phyloP scores from a whole-genome alignment of 805 yeast genomes.

The Torulaspora maleeae region DNA sequence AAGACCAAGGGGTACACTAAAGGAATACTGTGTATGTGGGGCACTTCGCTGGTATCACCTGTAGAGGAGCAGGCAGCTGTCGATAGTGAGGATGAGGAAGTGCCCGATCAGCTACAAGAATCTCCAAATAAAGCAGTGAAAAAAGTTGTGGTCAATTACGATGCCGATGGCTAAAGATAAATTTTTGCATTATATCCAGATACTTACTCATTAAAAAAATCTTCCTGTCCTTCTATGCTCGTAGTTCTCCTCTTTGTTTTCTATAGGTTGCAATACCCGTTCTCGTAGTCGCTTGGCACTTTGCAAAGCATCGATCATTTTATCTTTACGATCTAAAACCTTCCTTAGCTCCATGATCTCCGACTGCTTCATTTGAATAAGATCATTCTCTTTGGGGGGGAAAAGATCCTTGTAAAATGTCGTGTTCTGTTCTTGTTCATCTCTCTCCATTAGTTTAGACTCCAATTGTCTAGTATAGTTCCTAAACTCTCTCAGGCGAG shows the following conservation, averaged over 20 bases:
- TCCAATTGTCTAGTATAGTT: constrained; percentile 22
- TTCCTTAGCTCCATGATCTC: constrained; percentile 48
- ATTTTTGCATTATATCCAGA: neutral
- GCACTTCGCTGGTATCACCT: constrained; percentile 39
- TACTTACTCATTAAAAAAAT: neutral
- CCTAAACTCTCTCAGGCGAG: constrained; percentile 33
- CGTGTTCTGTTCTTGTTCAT: neutral
- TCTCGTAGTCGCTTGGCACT: constrained; percentile 59
- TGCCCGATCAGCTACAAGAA: neutral
- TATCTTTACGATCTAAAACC: constrained; percentile 65
- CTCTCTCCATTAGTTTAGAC: constrained; percentile 3
- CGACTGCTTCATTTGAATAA: constrained; percentile 25
- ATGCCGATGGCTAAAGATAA: constrained; percentile 12
- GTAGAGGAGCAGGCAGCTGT: constrained; percentile 8
- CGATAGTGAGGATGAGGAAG: constrained; percentile 1
- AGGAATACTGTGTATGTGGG: constrained; percentile 61
- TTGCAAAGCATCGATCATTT: constrained; percentile 68
- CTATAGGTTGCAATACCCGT: constrained; percentile 23
- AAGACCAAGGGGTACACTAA: constrained; percentile 42
- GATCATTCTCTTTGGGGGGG: constrained; percentile 46
- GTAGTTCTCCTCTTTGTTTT: constrained; percentile 1
- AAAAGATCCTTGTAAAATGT: neutral
- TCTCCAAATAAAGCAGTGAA: neutral
- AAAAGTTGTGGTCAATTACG: constrained; percentile 7
- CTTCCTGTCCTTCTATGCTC: constrained; percentile 1